These are phyloP conservation scores for Penicillium decumbens DNA, from an alignment of 2,329 filamentous ascomycete genomes.

Conservation along the genomic window DNA sequence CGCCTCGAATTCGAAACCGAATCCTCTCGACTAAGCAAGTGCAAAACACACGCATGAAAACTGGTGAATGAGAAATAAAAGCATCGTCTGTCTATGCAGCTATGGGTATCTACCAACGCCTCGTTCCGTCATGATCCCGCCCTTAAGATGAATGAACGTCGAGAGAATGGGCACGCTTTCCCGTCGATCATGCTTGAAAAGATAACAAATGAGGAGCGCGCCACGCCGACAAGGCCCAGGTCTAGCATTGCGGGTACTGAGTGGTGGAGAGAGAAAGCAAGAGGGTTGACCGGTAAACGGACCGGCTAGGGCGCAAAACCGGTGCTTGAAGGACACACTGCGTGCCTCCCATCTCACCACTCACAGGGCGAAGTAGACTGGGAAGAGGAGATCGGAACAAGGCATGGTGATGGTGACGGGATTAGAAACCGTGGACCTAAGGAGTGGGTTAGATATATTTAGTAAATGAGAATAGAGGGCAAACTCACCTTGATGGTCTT, in stretches of 20 bases:
- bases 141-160: constrained; percentile 24
- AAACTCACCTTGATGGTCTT: constrained; percentile 86
- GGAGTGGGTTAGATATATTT: constrained; percentile 4
- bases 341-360: constrained; percentile 37
- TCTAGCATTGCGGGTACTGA: constrained; percentile 30
- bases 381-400: constrained; percentile 43
- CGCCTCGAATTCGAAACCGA: constrained; percentile 9
- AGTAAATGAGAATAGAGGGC: background rate
- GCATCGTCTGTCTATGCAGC: constrained; percentile 32
- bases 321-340: constrained; percentile 26
- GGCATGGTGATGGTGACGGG: constrained; percentile 32
- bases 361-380: constrained; percentile 36
- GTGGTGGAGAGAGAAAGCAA: constrained; percentile 22
- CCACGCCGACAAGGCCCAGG: constrained; percentile 31
- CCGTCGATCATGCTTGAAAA: constrained; percentile 20
- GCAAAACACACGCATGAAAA: constrained; percentile 11
- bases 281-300: constrained; percentile 20
- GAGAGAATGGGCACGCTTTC: constrained; percentile 22
- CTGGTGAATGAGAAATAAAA: constrained; percentile 17
- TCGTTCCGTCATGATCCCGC: constrained; percentile 40
- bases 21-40: constrained; percentile 14
- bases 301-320: constrained; percentile 19
- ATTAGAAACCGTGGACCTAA: constrained; percentile 52
- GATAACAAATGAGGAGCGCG: constrained; percentile 18
- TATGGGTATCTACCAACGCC: constrained; percentile 45